Percentiles rank a stretch among this genome's conserved stretches.
Conservation (phyloP, 176 grass and related monocot species). For the Aegilops bicornis region DNA sequence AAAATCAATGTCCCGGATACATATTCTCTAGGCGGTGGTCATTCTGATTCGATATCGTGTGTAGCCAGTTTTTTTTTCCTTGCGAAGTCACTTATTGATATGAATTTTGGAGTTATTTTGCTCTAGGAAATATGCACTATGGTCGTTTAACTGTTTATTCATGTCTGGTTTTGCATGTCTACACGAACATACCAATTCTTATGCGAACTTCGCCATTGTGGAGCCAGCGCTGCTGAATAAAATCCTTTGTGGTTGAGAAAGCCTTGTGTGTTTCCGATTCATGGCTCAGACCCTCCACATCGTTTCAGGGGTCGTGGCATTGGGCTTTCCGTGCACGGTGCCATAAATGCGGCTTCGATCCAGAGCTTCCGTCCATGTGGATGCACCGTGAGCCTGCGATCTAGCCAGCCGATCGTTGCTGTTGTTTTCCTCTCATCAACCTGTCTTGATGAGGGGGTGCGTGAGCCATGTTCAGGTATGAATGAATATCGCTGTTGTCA, state of each 20-base stretch:
- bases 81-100: neutral
- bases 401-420: slow-evolving; percentile 22
- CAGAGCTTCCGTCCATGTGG: slow-evolving; percentile 2
- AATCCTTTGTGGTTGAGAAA: neutral
- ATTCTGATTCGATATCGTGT: neutral
- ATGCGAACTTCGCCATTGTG: neutral
- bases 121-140: neutral
- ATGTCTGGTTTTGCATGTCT: neutral
- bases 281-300: slow-evolving; percentile 1
- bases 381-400: neutral
- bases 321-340: neutral
- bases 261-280: neutral
- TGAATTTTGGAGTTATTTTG: neutral
- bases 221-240: neutral
- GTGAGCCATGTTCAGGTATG: slow-evolving; percentile 26
- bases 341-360: neutral
- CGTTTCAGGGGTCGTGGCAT: neutral
- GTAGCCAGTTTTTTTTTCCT: neutral
- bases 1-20: too few species aligned
- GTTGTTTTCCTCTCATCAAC: slow-evolving; percentile 25
- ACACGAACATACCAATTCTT: neutral
- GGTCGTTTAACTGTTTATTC: neutral
- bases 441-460: neutral
- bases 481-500: neutral
- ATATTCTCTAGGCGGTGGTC: neutral